phyloP scores from a whole-genome alignment of 805 yeast species.

The Starmera pachycereana region DNA sequence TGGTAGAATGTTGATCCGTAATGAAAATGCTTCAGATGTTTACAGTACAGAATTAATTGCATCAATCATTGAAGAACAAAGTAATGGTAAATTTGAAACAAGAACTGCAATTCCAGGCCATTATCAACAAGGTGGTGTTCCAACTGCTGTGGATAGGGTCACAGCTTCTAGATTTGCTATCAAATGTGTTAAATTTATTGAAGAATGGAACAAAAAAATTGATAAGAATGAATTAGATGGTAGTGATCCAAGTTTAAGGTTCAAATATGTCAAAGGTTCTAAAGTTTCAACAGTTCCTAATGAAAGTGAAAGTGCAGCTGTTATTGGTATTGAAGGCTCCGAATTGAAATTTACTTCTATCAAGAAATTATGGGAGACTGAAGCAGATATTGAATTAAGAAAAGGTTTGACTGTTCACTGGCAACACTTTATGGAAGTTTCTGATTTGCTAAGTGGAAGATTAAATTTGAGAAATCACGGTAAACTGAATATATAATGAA shows the following conservation, averaged over 20 bases:
- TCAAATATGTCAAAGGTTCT: constrained; percentile 38
- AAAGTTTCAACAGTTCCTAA: constrained; percentile 35
- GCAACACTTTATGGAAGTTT: constrained; percentile 46
- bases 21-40: constrained; percentile 73
- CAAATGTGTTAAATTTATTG: constrained; percentile 82
- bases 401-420: constrained; percentile 65
- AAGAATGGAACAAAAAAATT: constrained; percentile 39
- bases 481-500: too few relatives aligned
- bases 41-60: constrained; percentile 78
- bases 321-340: constrained; percentile 65
- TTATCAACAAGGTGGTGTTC: constrained; percentile 94
- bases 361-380: constrained; percentile 43
- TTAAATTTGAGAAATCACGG: constrained; percentile 9
- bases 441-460: constrained; percentile 69
- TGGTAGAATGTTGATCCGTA: constrained; percentile 79
- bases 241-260: constrained; percentile 38
- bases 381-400: constrained; percentile 51
- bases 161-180: constrained; percentile 85
- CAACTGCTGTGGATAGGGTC: constrained; percentile 90
- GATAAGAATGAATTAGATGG: constrained; percentile 19
- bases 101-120: constrained; percentile 97
- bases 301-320: constrained; percentile 34
- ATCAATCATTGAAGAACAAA: constrained; percentile 72
- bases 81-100: constrained; percentile 70
- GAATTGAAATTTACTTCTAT: constrained; percentile 48